Conservation (phyloP, 345 rosid genomes). For the Citrus maxima region DNA sequence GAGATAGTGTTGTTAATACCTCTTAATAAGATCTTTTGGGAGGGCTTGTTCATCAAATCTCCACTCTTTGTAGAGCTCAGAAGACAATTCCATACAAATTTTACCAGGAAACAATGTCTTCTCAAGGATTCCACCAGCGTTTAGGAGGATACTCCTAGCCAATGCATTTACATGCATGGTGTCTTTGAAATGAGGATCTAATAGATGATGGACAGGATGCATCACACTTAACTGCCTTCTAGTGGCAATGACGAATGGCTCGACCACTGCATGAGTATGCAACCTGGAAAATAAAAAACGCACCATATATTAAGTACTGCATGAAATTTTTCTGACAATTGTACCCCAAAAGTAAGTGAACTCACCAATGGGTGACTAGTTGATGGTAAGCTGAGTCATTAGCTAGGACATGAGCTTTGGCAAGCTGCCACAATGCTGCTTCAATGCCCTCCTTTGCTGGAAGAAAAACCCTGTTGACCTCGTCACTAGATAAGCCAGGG, state of each 20-base stretch:
- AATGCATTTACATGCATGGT: constrained; percentile 66
- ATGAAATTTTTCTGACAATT: background rate
- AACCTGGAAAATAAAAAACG: constrained; percentile 42
- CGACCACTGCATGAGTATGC: constrained; percentile 64
- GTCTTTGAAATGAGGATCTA: constrained; percentile 72
- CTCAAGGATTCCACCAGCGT: constrained; percentile 61
- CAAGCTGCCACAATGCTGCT: constrained; percentile 58
- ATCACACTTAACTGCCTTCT: constrained; percentile 61
- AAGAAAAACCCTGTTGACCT: constrained; percentile 24
- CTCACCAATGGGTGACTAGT: constrained; percentile 63
- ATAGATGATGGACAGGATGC: constrained; percentile 60
- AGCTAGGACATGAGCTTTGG: constrained; percentile 57
- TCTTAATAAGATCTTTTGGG: constrained; percentile 50
- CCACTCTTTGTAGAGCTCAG: constrained; percentile 58
- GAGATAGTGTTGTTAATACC: constrained; percentile 26
- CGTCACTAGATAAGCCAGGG: constrained; percentile 16
- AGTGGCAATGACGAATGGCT: constrained; percentile 72
- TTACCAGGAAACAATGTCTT: constrained; percentile 42
- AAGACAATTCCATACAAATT: constrained; percentile 52
- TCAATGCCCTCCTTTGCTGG: constrained; percentile 47
- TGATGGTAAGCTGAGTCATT: constrained; percentile 67
- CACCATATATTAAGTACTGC: background rate
- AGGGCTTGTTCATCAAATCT: constrained; percentile 65
- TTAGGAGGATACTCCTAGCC: constrained; percentile 41
- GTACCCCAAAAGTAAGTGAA: background rate